These are phyloP conservation scores for Geosmithia morbida DNA, from an alignment of 2,329 filamentous ascomycete species.

Conservation along the genomic window DNA sequence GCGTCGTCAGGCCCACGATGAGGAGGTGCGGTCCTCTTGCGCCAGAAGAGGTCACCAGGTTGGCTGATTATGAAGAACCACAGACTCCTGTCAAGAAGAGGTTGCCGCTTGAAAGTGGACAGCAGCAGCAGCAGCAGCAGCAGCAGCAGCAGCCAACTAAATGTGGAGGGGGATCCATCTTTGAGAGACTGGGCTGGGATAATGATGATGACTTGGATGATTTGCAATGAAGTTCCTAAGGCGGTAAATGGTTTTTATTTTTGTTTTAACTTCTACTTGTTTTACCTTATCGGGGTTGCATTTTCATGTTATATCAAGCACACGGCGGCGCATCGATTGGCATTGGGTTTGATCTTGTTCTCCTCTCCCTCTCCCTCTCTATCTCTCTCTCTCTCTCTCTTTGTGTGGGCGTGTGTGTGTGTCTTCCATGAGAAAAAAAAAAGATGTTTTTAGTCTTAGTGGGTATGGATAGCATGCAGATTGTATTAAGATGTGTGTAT, in stretches of 20 bases:
- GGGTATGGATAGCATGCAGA: too few relatives aligned
- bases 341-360: too few relatives aligned
- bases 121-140: constrained; percentile 4
- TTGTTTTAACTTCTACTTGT: too few relatives aligned
- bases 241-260: background rate
- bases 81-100: constrained; percentile 24
- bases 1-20: constrained; percentile 5
- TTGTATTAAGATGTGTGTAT: too few relatives aligned
- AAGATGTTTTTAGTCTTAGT: too few relatives aligned
- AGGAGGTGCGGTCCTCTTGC: constrained; percentile 7
- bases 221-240: constrained; percentile 16
- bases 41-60: constrained; percentile 5
- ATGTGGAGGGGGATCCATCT: constrained; percentile 24
- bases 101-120: constrained; percentile 6
- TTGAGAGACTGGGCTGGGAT: constrained; percentile 42
- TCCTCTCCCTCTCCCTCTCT: too few relatives aligned
- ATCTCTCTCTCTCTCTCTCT: too few relatives aligned
- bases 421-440: too few relatives aligned
- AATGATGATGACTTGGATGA: constrained; percentile 41
- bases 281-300: too few relatives aligned
- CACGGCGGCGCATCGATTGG: too few relatives aligned
- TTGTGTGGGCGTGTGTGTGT: too few relatives aligned
- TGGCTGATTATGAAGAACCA: constrained; percentile 12
- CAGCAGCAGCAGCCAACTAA: constrained; percentile 10
- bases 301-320: background rate